A percentile compares a stretch with the other conserved stretches of the same genome.
These are phyloP conservation scores for Amaranthus cruentus DNA, from an alignment of 148 eudicot species.

Conservation along the genomic window DNA sequence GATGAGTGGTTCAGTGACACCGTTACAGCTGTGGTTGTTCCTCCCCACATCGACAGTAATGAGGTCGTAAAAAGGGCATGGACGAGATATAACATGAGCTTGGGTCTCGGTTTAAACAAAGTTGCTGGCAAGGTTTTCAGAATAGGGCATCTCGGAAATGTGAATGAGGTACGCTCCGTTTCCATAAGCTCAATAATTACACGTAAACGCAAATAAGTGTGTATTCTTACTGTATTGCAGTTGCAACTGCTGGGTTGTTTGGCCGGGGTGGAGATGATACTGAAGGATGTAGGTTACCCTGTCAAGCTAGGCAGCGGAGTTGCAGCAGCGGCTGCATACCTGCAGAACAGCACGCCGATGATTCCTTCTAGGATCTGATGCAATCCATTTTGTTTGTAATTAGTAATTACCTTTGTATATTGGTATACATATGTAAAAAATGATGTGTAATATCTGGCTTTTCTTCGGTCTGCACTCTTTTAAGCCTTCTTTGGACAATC, in stretches of 20 bases:
- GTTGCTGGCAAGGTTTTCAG: constrained; percentile 98
- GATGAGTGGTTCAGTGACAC: constrained; percentile 98
- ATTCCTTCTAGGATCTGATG: constrained; percentile 88
- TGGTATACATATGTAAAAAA: constrained; percentile 19
- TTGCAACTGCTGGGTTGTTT: constrained; percentile 92
- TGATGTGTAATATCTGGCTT: constrained; percentile 16
- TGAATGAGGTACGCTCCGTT: constrained; percentile 62
- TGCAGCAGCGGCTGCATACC: constrained; percentile 74
- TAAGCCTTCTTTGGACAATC: constrained; percentile 17
- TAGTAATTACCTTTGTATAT: constrained; percentile 26
- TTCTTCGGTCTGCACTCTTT: constrained; percentile 20
- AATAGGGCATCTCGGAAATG: constrained; percentile 95
- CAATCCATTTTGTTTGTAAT: constrained; percentile 4
- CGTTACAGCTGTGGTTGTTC: constrained; percentile 85
- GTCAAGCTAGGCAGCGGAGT: constrained; percentile 94
- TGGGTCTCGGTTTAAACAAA: constrained; percentile 95
- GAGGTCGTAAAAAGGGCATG: constrained; percentile 77
- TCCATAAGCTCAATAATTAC: neutral
- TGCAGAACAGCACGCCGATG: constrained; percentile 75
- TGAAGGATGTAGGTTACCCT: constrained; percentile 93
- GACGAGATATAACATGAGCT: constrained; percentile 88
- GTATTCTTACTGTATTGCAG: constrained; percentile 32
- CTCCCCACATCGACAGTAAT: constrained; percentile 73
- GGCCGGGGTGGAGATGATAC: constrained; percentile 98
- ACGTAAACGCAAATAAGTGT: neutral